A percentile compares a stretch with the other conserved stretches of the same genome.
These are phyloP conservation scores for Heliosperma pusillum DNA, from an alignment of 148 eudicot genomes.

Conservation along the genomic window DNA sequence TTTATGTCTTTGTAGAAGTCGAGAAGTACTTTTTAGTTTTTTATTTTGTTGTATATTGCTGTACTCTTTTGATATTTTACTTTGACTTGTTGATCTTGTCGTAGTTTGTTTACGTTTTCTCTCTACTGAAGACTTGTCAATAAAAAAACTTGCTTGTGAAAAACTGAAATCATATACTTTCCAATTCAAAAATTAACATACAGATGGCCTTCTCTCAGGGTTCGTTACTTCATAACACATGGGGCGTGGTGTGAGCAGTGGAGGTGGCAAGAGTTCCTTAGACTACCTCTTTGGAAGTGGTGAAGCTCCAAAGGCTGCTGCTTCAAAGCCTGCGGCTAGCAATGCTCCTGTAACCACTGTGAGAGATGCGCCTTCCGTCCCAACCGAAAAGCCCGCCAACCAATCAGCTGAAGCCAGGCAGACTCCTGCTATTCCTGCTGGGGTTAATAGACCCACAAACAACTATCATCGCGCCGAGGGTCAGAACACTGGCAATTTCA, in stretches of 20 bases:
- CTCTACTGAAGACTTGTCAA: no score
- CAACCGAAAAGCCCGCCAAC: constrained; percentile 34
- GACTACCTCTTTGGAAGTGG: constrained; percentile 79
- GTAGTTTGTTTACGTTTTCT: no score
- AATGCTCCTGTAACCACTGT: constrained; percentile 32
- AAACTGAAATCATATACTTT: no score
- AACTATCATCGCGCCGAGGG: constrained; percentile 81
- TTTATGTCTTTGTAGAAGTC: no score
- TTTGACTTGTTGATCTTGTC: no score
- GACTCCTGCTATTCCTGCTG: constrained; percentile 78
- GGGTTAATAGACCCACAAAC: constrained; percentile 59
- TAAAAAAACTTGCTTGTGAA: no score
- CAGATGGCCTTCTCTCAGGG: not conserved
- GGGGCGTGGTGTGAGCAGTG: constrained; percentile 96
- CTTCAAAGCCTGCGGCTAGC: constrained; percentile 47
- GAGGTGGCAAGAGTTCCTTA: constrained; percentile 90
- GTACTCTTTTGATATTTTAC: no score
- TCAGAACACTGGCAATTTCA: constrained; percentile 83
- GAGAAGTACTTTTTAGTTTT: no score
- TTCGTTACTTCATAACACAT: constrained; percentile 25
- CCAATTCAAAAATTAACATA: no score
- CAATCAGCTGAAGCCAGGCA: constrained; percentile 44
- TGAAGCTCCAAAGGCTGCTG: constrained; percentile 61
- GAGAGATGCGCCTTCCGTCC: constrained; percentile 28
- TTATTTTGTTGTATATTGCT: no score